These are phyloP conservation scores for Cytospora mali DNA, from an alignment of 2,329 filamentous ascomycete genomes.

Conservation along the genomic window DNA sequence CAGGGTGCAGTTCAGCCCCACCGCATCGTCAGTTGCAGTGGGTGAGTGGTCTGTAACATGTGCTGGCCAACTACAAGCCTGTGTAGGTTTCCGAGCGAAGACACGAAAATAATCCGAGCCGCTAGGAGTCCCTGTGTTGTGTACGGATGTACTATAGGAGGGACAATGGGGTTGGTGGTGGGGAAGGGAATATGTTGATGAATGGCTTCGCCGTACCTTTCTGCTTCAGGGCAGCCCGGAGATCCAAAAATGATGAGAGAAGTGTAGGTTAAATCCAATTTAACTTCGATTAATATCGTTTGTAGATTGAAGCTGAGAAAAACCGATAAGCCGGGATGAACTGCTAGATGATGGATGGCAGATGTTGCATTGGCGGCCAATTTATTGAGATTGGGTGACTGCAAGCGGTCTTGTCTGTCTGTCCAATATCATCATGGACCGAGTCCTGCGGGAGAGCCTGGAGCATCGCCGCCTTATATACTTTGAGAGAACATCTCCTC, in stretches of 20 bases:
- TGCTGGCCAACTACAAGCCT: constrained; percentile 5
- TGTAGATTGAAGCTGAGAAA: not conserved
- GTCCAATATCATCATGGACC: not conserved
- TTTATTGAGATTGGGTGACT: too few species aligned
- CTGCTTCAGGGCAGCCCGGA: not conserved
- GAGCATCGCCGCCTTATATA: constrained; percentile 15
- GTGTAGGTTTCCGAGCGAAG: constrained; percentile 9
- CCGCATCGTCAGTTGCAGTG: constrained; percentile 8
- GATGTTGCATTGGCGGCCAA: not conserved
- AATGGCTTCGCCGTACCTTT: not conserved
- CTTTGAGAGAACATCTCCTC: not conserved
- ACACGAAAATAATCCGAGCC: not conserved
- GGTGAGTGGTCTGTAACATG: constrained; percentile 16
- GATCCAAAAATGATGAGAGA: not conserved
- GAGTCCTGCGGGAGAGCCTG: not conserved
- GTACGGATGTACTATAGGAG: too few species aligned
- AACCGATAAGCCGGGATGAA: not conserved
- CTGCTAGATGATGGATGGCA: not conserved
- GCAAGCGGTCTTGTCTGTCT: too few species aligned
- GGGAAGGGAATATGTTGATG: not conserved
- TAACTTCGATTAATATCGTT: not conserved
- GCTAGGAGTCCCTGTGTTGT: not conserved
- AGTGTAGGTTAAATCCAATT: too few species aligned
- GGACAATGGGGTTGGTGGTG: not conserved
- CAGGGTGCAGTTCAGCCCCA: constrained; percentile 8